phyloP scores from a whole-genome alignment of 2,329 filamentous ascomycete genomes.

The Fusarium ambrosium region DNA sequence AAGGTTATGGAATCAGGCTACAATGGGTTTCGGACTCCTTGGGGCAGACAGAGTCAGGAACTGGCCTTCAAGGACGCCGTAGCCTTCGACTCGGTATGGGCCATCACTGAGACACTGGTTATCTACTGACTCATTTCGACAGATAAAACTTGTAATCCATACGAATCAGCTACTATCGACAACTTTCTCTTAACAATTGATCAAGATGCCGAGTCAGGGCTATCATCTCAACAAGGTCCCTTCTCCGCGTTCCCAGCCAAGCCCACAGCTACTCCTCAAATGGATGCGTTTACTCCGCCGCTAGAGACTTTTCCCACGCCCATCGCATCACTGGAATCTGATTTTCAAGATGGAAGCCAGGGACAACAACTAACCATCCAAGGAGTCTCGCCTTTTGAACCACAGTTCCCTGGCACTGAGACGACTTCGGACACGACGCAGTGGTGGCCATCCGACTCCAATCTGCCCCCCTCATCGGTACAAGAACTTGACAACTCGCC shows the following conservation, averaged over 20 bases:
- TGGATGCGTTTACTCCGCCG: background rate
- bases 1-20: background rate
- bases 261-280: background rate
- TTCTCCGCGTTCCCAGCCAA: background rate
- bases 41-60: background rate
- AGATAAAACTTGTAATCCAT: background rate
- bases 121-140: background rate
- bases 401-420: background rate
- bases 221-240: background rate
- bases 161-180: background rate
- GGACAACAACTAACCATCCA: background rate
- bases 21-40: background rate
- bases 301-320: background rate
- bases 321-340: background rate
- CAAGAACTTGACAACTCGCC: background rate
- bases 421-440: background rate
- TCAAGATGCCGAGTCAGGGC: background rate
- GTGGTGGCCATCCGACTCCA: background rate
- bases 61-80: background rate
- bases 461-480: too few relatives aligned
- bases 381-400: background rate
- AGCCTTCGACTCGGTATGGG: background rate
- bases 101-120: background rate
- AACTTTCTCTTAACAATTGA: background rate
- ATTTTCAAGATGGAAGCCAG: background rate